These are phyloP conservation scores for Fusarium clavum DNA, from an alignment of 2,329 filamentous ascomycete species.

Conservation along the genomic window DNA sequence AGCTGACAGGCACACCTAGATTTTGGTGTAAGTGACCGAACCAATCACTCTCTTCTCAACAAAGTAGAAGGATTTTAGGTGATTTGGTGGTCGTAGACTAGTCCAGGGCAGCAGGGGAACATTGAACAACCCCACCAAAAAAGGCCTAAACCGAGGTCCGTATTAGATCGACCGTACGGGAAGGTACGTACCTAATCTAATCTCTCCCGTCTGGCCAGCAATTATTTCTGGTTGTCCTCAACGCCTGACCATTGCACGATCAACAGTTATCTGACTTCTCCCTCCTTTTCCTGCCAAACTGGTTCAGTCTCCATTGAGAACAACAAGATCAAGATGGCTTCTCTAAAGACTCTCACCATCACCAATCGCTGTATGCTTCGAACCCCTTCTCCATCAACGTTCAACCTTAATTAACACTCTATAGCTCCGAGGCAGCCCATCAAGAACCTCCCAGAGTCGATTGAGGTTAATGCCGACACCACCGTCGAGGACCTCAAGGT, in stretches of 20 bases:
- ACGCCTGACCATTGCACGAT: constrained; percentile 11
- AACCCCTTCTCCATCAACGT: background rate
- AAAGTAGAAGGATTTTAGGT: background rate
- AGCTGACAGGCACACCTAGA: constrained; percentile 8
- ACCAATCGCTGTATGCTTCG: constrained; percentile 54
- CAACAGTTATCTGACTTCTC: background rate
- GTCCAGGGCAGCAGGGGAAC: constrained; percentile 10
- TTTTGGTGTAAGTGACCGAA: background rate
- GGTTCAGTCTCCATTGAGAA: constrained; percentile 2
- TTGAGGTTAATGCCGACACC: constrained; percentile 62
- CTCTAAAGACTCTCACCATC: constrained; percentile 56
- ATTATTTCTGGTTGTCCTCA: constrained; percentile 33
- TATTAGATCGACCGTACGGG: background rate
- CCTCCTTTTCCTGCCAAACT: constrained; percentile 7
- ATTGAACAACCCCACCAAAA: constrained; percentile 14
- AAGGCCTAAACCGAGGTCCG: constrained; percentile 23
- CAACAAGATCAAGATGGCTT: constrained; percentile 45
- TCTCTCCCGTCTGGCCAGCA: constrained; percentile 9
- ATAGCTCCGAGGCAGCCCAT: constrained; percentile 62
- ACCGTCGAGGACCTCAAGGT: constrained; percentile 72
- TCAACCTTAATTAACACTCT: constrained; percentile 2
- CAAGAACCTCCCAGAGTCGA: constrained; percentile 63
- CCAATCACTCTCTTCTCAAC: constrained; percentile 14
- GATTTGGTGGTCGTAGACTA: background rate
- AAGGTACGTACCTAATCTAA: constrained; percentile 31